Conservation (phyloP, 495 filamentous ascomycete species). For the Xylaria venustula region DNA sequence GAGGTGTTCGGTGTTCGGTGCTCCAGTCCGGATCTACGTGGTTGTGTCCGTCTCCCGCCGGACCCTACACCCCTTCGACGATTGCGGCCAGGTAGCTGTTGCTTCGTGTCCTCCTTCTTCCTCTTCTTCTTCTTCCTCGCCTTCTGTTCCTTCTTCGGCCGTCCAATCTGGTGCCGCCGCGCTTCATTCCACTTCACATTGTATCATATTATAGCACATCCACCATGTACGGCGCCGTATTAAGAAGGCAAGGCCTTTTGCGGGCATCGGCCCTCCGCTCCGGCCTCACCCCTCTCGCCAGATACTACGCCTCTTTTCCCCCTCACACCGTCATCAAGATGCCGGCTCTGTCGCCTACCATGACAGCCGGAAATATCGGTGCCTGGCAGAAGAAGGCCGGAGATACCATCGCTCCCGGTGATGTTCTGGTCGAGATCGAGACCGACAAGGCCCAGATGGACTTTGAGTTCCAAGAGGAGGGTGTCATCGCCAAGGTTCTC, state of each 20-base stretch:
- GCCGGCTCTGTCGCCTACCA: constrained; percentile 97
- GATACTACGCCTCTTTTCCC: constrained; percentile 72
- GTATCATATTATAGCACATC: constrained; percentile 11
- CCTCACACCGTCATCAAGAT: constrained; percentile 94
- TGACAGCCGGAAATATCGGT: constrained; percentile 95
- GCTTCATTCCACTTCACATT: background rate
- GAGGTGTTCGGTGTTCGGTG: background rate
- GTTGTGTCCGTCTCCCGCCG: background rate
- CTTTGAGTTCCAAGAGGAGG: constrained; percentile 99
- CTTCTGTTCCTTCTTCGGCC: background rate
- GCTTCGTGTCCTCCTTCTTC: constrained; percentile 12
- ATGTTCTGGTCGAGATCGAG: constrained; percentile 99
- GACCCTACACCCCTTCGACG: background rate
- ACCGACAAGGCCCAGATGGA: constrained; percentile 99
- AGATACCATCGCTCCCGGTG: constrained; percentile 82
- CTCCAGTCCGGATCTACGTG: constrained; percentile 10
- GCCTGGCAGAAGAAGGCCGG: constrained; percentile 97
- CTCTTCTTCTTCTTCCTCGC: background rate
- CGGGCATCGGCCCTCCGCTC: constrained; percentile 40
- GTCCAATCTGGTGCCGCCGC: constrained; percentile 25
- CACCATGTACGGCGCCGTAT: constrained; percentile 54
- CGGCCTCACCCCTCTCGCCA: constrained; percentile 46
- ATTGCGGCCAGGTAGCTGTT: constrained; percentile 18
- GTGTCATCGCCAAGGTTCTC: constrained; percentile 90
- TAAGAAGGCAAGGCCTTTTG: constrained; percentile 55